Evolutionary conservation across 1,284 basidiomycete genomes (phyloP).

Genomic region (Ceratobasidium sp.): DNA sequence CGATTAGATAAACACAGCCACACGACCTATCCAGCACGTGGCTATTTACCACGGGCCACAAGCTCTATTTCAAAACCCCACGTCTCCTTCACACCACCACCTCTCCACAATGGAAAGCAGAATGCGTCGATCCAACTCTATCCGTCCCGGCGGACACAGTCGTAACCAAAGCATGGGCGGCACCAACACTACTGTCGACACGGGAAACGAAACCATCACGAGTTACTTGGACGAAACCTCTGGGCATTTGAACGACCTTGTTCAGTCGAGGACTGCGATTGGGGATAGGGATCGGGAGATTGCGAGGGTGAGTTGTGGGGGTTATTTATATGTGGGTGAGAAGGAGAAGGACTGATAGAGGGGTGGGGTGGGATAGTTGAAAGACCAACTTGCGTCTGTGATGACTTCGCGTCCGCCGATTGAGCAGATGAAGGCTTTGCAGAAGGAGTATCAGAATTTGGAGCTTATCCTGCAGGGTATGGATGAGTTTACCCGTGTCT

Average conservation of each 20-base stretch:
- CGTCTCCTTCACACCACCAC: not conserved
- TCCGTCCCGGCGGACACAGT: constrained; percentile 20
- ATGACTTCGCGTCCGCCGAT: constrained; percentile 46
- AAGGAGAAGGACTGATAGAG: not conserved
- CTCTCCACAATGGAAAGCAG: not conserved
- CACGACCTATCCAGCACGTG: not conserved
- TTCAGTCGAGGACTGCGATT: constrained; percentile 40
- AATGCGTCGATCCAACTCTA: constrained; percentile 41
- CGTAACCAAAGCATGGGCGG: constrained; percentile 9
- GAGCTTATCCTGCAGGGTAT: constrained; percentile 47
- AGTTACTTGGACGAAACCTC: constrained; percentile 36
- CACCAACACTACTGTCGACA: not conserved
- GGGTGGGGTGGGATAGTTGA: constrained; percentile 20
- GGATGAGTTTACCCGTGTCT: not conserved
- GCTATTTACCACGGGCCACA: not conserved
- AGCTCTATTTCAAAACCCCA: not conserved
- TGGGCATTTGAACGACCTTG: constrained; percentile 27
- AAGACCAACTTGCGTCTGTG: constrained; percentile 40
- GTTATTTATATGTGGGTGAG: not conserved
- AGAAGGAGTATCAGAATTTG: constrained; percentile 48
- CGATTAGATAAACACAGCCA: not conserved
- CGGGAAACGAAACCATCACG: constrained; percentile 7
- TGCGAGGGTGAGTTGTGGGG: constrained; percentile 8
- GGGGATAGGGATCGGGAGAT: constrained; percentile 36
- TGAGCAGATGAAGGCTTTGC: constrained; percentile 46